Evolutionary conservation across 768 basidiomycete genomes (phyloP), one percentile per base, ranked within the genome.

Genomic region (Mycena kentingensis): DNA sequence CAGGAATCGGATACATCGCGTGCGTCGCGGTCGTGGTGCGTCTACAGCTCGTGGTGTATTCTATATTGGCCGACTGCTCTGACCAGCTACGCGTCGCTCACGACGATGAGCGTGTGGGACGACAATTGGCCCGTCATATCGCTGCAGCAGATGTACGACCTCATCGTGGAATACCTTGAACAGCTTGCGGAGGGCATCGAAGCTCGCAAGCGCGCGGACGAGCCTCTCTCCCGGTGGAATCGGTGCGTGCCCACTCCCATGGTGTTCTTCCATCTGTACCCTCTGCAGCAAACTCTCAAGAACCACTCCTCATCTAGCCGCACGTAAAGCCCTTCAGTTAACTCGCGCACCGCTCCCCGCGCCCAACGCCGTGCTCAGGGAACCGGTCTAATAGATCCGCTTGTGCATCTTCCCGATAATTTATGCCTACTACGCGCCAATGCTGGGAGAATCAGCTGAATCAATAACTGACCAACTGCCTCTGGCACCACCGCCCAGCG

Each of bases 151-250:
- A 12, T 54, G 31, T 54, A 49, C n/a, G 47, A 49, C n/a, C 49
- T 54, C 22, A 35, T 54, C 7, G 53, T 54, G 7, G 53, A 54
- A 22, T 54, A 31, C 25, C 49, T 54, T n/a, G 53, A 54, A 32
- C 46, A 16, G 1, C 46, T 47, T 13, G 38, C n/a, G 15, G 24
- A 15, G 4, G 47, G 47, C 7, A 10, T 42, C 3, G 18, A 11
- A 11, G 53, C 53, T 19, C 27, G 41, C 19, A 22, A 16, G 6
- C 41, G 53, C 8, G 47, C 34, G 12, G 47, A 54, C 12, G 34
- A 4, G 6, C 47, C 49, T 18, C 53, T 54, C 28, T 5, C n/a
- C n/a, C 49, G 53, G 53, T 54, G 53, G 53, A 54, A 54, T 42
- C n/a, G 28, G 53, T 54, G 22, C 41, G 52, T 44, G 18, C 6